Evolutionary conservation across 768 basidiomycete species (phyloP), one percentile per base, ranked within the genome.

Genomic region (Kwoniella pini): DNA sequence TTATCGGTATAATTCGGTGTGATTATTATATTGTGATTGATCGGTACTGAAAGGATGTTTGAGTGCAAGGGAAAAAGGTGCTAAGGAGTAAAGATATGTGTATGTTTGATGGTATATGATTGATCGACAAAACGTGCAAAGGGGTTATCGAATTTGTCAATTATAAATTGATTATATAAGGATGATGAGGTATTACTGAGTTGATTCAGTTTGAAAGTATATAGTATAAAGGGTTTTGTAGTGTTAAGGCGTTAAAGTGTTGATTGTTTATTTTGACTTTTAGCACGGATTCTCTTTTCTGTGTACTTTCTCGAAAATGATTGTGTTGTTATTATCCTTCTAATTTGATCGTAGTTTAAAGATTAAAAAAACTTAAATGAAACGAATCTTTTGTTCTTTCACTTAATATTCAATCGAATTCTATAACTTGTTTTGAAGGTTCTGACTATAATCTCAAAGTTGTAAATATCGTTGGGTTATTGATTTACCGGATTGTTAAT

Each of bases 1-100:
- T 22, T 50, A 21, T 30, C 31, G 17, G 48, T 50, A 24, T 46
- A 46, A 46, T 46, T 46, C 45, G 45, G 45, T 46, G 22, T 46
- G 30, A 31, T 50, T 27, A 6, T 19, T 7, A 42, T 13, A 6
- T 42, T 7, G 19, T 42, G 48, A 27, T 46, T 26, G 21, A 24
- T 50, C 4, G 31, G 26, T 15, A n/a, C 31, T 50, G 28, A 50
- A 50, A 50, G 48, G 48, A 50, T 36, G 33, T 7, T 36, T 36
- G 33, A 36, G 15, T 7, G 33, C n/a, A n/a, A 36, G 33, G 45
- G 45, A 27, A 46, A 46, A 46, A 24, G 45, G 45, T 10, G 21
- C 24, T 46, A 22, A 44, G 17, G 22, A n/a, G 43, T 13, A 39
- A 19, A n/a, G 43, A 11, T 44, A 13, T 46, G 45, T 46, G 45